phyloP scores from a whole-genome alignment of 345 rosid species.

The Arabis hirsuta region DNA sequence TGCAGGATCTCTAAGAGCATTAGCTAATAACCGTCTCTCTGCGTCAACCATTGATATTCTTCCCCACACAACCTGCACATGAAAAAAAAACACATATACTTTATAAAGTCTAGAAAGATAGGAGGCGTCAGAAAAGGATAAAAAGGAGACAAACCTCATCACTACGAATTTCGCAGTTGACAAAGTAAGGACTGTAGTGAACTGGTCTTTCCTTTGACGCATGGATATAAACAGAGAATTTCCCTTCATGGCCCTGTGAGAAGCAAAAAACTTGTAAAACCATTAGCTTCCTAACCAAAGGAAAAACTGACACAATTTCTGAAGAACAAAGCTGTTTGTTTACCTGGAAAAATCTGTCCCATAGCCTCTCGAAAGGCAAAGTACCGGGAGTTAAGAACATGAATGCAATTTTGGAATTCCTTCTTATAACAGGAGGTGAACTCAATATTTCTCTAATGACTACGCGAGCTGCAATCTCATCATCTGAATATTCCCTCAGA shows the following conservation, averaged over 20 bases:
- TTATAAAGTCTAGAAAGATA: not conserved
- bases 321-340: slow-evolving; percentile 4
- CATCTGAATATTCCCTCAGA: slow-evolving; percentile 73
- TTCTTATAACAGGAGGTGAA: slow-evolving; percentile 53
- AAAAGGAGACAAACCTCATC: slow-evolving; percentile 50
- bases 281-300: slow-evolving; percentile 12
- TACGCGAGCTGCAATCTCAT: slow-evolving; percentile 76
- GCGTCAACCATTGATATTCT: slow-evolving; percentile 75
- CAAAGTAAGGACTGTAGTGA: slow-evolving; percentile 61
- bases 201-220: slow-evolving; percentile 62
- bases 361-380: slow-evolving; percentile 90
- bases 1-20: slow-evolving; percentile 63
- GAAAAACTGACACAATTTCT: not conserved
- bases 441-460: slow-evolving; percentile 73
- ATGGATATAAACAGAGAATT: slow-evolving; percentile 69
- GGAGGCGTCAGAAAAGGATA: not conserved
- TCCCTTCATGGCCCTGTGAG: slow-evolving; percentile 68
- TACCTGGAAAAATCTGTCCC: slow-evolving; percentile 91
- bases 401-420: slow-evolving; percentile 80
- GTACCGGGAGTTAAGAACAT: slow-evolving; percentile 87
- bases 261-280: not conserved
- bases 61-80: slow-evolving; percentile 68
- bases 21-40: slow-evolving; percentile 59
- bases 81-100: not conserved
- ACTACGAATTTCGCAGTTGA: slow-evolving; percentile 64